Conservation (phyloP, 306 rosid genomes). For the Begonia peltatifolia region DNA sequence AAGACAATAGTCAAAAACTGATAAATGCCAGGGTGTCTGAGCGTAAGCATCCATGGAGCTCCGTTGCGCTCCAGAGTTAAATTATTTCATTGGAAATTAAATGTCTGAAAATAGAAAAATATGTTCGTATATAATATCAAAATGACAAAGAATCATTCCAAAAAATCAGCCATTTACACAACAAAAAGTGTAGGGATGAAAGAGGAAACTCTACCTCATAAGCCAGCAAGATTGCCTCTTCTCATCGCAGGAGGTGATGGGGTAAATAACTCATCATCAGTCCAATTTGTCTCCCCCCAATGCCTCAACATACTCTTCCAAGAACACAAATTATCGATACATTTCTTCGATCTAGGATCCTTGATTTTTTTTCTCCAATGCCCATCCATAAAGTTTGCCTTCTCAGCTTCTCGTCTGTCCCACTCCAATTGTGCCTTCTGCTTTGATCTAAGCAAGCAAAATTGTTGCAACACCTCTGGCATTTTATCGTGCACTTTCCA, state of each 20-base stretch:
- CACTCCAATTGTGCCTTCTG: slow-evolving; percentile 89
- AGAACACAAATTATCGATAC: slow-evolving; percentile 54
- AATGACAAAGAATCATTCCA: too few species aligned
- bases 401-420: slow-evolving; percentile 71
- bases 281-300: slow-evolving; percentile 98
- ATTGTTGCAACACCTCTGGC: slow-evolving; percentile 74
- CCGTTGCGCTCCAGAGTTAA: too few species aligned
- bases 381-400: slow-evolving; percentile 55
- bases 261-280: slow-evolving; percentile 34
- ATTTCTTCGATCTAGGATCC: slow-evolving; percentile 51
- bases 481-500: slow-evolving; percentile 87
- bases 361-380: slow-evolving; percentile 62
- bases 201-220: background rate
- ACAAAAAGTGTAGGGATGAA: too few species aligned
- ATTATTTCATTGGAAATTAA: too few species aligned
- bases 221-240: slow-evolving; percentile 9
- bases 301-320: slow-evolving; percentile 89
- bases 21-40: too few species aligned
- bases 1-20: too few species aligned
- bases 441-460: slow-evolving; percentile 60
- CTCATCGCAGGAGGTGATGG: slow-evolving; percentile 46
- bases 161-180: too few species aligned
- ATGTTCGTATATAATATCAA: too few species aligned
- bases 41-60: too few species aligned
- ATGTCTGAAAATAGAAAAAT: too few species aligned